Evolutionary conservation across 306 rosid species (phyloP).

Genomic region (Echinosophora koreensis): DNA sequence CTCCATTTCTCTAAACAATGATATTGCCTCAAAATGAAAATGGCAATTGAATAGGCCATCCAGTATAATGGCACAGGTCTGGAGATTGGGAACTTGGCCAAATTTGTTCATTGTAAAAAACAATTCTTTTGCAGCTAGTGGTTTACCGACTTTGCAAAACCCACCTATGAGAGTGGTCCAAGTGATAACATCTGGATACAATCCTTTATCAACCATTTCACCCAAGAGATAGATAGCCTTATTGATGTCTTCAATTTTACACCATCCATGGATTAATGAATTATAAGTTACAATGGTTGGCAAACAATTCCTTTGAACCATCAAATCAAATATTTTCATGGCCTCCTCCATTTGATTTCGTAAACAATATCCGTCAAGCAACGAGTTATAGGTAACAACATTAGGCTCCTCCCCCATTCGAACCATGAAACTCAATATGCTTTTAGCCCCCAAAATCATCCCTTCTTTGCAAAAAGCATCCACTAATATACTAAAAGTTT

Average conservation of each 20-base stretch:
- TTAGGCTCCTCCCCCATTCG: slow-evolving; percentile 31
- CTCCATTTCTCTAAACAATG: slow-evolving; percentile 20
- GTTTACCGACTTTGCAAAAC: slow-evolving; percentile 1
- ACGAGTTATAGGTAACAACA: slow-evolving; percentile 33
- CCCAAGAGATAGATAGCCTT: background rate
- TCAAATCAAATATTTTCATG: slow-evolving; percentile 8
- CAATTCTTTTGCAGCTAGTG: slow-evolving; percentile 17
- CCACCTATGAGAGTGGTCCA: background rate
- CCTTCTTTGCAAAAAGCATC: slow-evolving; percentile 28
- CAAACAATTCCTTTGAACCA: background rate
- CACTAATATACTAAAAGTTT: background rate
- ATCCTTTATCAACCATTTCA: slow-evolving; percentile 20
- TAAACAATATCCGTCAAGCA: slow-evolving; percentile 26
- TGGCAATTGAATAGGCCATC: slow-evolving; percentile 23
- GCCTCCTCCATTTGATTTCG: slow-evolving; percentile 29
- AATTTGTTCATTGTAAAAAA: slow-evolving; percentile 28
- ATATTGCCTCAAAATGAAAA: slow-evolving; percentile 15
- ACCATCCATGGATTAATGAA: background rate
- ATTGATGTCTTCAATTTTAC: background rate
- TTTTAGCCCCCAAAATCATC: slow-evolving; percentile 21
- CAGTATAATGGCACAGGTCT: slow-evolving; percentile 16
- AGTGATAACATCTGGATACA: background rate
- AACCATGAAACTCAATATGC: slow-evolving; percentile 4
- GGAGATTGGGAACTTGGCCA: slow-evolving; percentile 26
- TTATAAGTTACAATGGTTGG: background rate